A percentile compares a stretch with the other conserved stretches of the same genome.
Evolutionary conservation across 2,329 filamentous ascomycete species (phyloP).

Genomic region (Verticillium longisporum): DNA sequence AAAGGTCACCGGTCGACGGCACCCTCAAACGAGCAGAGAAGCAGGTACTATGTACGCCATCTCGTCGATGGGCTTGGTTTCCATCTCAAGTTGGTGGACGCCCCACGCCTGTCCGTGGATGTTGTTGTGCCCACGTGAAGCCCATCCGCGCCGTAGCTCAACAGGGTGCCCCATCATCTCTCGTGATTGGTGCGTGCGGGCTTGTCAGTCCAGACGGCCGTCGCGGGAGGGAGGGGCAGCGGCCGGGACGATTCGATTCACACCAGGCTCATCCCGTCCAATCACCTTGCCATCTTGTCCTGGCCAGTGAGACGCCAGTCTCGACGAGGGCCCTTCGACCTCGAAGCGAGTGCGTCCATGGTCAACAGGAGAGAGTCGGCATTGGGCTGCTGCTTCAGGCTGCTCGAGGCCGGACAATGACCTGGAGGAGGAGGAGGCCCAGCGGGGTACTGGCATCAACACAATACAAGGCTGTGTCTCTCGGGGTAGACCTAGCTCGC

Average conservation of each 20-base stretch:
- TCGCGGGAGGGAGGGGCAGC: constrained; percentile 1
- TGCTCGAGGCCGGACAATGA: too few species aligned
- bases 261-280: background rate
- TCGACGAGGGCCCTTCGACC: background rate
- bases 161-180: background rate
- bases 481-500: too few species aligned
- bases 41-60: constrained; percentile 1
- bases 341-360: background rate
- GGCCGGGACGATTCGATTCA: constrained; percentile 4
- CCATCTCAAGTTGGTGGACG: background rate
- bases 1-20: background rate
- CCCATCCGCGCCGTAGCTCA: background rate
- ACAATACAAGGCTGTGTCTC: too few species aligned
- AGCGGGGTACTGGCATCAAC: background rate
- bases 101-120: background rate
- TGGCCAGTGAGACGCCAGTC: background rate
- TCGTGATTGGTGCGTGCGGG: background rate
- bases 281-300: background rate
- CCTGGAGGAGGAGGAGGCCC: background rate
- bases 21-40: background rate
- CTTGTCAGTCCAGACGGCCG: background rate
- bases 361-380: background rate
- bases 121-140: constrained; percentile 2
- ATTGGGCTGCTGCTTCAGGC: too few species aligned
- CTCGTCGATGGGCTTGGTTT: background rate